Evolutionary conservation across 2,329 filamentous ascomycete genomes (phyloP), one percentile per base, ranked within the genome.

Genomic region (Colletotrichum plurivorum): DNA sequence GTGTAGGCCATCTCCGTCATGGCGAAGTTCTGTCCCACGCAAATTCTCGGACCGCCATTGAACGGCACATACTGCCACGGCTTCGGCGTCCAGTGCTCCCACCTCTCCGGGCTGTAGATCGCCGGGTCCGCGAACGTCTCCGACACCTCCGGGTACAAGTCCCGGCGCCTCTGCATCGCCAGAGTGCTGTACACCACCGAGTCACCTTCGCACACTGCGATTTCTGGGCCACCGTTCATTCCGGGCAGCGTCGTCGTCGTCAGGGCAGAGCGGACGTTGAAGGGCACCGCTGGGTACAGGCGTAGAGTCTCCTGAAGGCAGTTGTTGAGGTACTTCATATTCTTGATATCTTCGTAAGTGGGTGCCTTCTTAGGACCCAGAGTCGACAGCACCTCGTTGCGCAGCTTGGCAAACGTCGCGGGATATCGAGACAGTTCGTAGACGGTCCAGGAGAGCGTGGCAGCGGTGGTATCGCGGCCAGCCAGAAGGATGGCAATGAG

Each of bases 281-380:
- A 93, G 1, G 94, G 93, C 2, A 96, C 92, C 16, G 89, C 86
- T 0, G 93, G 93, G 79, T 95, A 94, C 10, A 95, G 81, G 9
- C 94, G 90, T 69, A 95, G 86, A 0, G 90, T 93, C 81, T 97
- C 94, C 80, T 93, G 92, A 73, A 97, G 86, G 53, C 92, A 82
- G 73, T 91, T 84, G 78, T 89, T 84, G 65, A 96, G 87, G 78
- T 95, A 97, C 74, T 92, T 92, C 94, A 97, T 97, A 39, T 75
- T 73, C 27, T 71, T 73, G 8, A 77, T 74, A 15, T 73, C 54
- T 4, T 64, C 49, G 55, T 78, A 79, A 0, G 79, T 78, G 6
- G 70, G 70, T 4, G 60, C 43, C 53, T 62, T 61, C 22, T 22
- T 69, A 10, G 64, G 60, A 6, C 92, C 92, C 15, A 94, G 85